Evolutionary conservation across 2,329 filamentous ascomycete genomes (phyloP).

Genomic region (Xylariaceae sp.): DNA sequence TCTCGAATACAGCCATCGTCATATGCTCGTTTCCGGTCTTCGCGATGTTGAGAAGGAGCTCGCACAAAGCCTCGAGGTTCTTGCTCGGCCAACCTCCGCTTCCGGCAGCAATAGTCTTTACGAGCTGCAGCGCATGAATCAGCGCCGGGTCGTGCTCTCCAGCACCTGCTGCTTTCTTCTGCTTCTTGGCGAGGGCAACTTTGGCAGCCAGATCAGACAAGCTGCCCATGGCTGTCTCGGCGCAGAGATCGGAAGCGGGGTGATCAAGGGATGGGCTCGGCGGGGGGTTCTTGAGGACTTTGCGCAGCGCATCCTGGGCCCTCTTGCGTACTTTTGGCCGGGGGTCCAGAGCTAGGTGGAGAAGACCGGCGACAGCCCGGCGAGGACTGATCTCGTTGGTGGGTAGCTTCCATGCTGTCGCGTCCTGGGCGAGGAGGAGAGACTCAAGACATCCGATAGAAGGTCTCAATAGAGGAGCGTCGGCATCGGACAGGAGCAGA

Average conservation of each 20-base stretch:
- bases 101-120: slow-evolving; percentile 81
- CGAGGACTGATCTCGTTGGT: slow-evolving; percentile 79
- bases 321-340: slow-evolving; percentile 91
- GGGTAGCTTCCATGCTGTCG: slow-evolving; percentile 78
- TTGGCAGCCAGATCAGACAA: slow-evolving; percentile 67
- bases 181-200: slow-evolving; percentile 59
- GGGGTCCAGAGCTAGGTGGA: slow-evolving; percentile 78
- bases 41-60: slow-evolving; percentile 82
- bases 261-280: slow-evolving; percentile 91
- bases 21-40: slow-evolving; percentile 90
- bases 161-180: slow-evolving; percentile 52
- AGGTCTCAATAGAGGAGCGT: slow-evolving; percentile 78
- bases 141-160: slow-evolving; percentile 71
- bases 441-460: slow-evolving; percentile 92
- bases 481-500: slow-evolving; percentile 71
- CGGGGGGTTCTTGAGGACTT: slow-evolving; percentile 76
- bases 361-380: slow-evolving; percentile 76
- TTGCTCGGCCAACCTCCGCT: slow-evolving; percentile 94
- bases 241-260: slow-evolving; percentile 92
- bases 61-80: slow-evolving; percentile 89
- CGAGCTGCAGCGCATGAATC: slow-evolving; percentile 86
- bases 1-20: slow-evolving; percentile 93
- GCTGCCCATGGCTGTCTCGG: slow-evolving; percentile 79
- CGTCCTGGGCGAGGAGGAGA: slow-evolving; percentile 84
- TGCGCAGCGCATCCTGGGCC: slow-evolving; percentile 81